Percentiles rank a stretch among this genome's conserved stretches.
Evolutionary conservation across 106 monocot species (phyloP).

Genomic region (Platanthera guangdongensis): DNA sequence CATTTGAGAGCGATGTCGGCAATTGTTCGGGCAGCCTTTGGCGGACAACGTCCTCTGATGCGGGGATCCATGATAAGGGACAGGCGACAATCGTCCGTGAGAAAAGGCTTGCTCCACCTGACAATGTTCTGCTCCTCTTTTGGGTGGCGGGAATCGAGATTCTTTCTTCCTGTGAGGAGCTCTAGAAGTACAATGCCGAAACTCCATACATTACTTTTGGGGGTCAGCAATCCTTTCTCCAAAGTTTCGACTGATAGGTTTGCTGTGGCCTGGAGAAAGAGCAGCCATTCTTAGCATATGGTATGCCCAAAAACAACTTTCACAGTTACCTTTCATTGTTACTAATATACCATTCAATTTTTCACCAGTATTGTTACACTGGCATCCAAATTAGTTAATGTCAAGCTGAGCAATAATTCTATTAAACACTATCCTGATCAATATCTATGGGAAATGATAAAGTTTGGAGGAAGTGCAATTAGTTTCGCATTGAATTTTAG

Average conservation of each 20-base stretch:
- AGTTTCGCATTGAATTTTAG: no score
- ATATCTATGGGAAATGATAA: no score
- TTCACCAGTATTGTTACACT: no score
- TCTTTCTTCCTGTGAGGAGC: slow-evolving; percentile 43
- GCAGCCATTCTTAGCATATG: neutral
- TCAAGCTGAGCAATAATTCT: no score
- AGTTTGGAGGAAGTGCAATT: no score
- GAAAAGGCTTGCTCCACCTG: slow-evolving; percentile 47
- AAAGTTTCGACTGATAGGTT: slow-evolving; percentile 60
- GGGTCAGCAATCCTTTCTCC: slow-evolving; percentile 69
- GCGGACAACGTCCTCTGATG: slow-evolving; percentile 36
- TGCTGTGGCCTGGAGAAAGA: slow-evolving; percentile 32
- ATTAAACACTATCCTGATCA: no score
- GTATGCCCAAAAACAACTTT: neutral
- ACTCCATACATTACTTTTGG: slow-evolving; percentile 53
- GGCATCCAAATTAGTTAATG: no score
- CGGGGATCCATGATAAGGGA: slow-evolving; percentile 46
- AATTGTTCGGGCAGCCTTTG: slow-evolving; percentile 30
- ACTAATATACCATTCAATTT: neutral
- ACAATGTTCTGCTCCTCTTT: slow-evolving; percentile 48
- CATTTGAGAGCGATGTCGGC: slow-evolving; percentile 44
- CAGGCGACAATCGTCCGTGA: slow-evolving; percentile 40
- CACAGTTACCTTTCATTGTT: neutral
- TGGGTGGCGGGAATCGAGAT: slow-evolving; percentile 29
- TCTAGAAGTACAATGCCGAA: slow-evolving; percentile 56